Evolutionary conservation across 2,329 filamentous ascomycete genomes (phyloP).

Genomic region (Phaeophleospora eucalypticola): DNA sequence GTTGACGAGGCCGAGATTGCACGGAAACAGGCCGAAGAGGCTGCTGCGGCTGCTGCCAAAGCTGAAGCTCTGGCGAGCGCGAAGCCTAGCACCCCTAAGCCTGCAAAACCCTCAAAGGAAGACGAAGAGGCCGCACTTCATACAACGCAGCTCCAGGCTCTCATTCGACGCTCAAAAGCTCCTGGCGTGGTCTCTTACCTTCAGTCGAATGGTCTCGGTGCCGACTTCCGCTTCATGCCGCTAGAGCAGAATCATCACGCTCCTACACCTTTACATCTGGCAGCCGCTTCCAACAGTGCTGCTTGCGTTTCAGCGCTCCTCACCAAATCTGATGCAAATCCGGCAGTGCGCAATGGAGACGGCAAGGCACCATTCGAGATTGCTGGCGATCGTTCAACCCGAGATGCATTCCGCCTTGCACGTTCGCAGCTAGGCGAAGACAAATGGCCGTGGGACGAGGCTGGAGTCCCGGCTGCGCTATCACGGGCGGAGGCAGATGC

Average conservation of each 20-base stretch:
- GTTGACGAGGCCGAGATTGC: slow-evolving; percentile 64
- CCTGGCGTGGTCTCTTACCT: slow-evolving; percentile 84
- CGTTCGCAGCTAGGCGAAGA: slow-evolving; percentile 74
- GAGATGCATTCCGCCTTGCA: slow-evolving; percentile 87
- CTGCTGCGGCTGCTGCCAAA: slow-evolving; percentile 40
- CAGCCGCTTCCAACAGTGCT: slow-evolving; percentile 73
- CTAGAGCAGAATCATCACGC: slow-evolving; percentile 70
- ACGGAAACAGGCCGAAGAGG: slow-evolving; percentile 43
- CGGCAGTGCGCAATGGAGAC: slow-evolving; percentile 65
- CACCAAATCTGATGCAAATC: slow-evolving; percentile 69
- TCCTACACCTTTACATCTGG: slow-evolving; percentile 78
- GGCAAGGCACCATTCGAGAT: slow-evolving; percentile 85
- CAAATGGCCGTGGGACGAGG: slow-evolving; percentile 72
- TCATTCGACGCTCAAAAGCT: slow-evolving; percentile 84
- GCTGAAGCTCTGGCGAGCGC: slow-evolving; percentile 32
- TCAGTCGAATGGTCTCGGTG: slow-evolving; percentile 64
- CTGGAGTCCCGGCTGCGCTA: slow-evolving; percentile 68
- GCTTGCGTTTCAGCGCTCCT: slow-evolving; percentile 75
- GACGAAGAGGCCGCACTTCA: slow-evolving; percentile 79
- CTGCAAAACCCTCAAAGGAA: slow-evolving; percentile 70
- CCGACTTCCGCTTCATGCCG: slow-evolving; percentile 74
- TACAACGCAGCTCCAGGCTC: slow-evolving; percentile 80
- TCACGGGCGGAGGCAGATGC: slow-evolving; percentile 67
- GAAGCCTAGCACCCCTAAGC: slow-evolving; percentile 49
- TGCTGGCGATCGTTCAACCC: slow-evolving; percentile 75